Percentiles rank a stretch among this genome's conserved stretches.
Evolutionary conservation across 441 rosid genomes (phyloP).

Genomic region (Eutrema salsugineum): DNA sequence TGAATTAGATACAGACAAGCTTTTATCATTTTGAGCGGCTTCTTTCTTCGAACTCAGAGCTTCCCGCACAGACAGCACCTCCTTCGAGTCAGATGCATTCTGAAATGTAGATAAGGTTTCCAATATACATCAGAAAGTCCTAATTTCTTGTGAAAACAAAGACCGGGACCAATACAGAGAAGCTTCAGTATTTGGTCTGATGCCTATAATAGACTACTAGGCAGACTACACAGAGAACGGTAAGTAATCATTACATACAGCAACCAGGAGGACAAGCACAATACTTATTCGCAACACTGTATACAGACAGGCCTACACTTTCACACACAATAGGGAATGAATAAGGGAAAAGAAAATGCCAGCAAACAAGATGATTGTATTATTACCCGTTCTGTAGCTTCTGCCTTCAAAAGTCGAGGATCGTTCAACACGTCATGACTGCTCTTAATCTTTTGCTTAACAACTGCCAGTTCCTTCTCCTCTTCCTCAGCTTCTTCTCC

Average conservation of each 20-base stretch:
- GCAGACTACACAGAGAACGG: not conserved
- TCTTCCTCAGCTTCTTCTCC: constrained; percentile 99
- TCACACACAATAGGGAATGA: not conserved
- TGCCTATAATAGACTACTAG: not conserved
- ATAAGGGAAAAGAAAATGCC: not conserved
- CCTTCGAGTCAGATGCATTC: constrained; percentile 54
- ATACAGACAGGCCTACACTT: not conserved
- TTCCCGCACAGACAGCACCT: constrained; percentile 70
- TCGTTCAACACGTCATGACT: constrained; percentile 95
- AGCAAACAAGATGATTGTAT: not conserved
- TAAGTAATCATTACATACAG: not conserved
- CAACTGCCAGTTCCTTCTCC: constrained; percentile 68
- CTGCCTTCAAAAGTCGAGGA: constrained; percentile 82
- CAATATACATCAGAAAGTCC: constrained; percentile 19
- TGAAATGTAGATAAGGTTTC: constrained; percentile 33
- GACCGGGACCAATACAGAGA: not conserved
- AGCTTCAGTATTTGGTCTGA: not conserved
- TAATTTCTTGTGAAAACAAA: not conserved
- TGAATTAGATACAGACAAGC: constrained; percentile 36
- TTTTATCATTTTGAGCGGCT: constrained; percentile 38
- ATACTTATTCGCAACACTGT: not conserved
- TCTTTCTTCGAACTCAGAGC: constrained; percentile 71
- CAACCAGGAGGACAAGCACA: constrained; percentile 1
- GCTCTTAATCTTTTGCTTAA: constrained; percentile 80
- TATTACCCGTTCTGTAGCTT: constrained; percentile 48